A percentile compares a stretch with the other conserved stretches of the same genome.
Evolutionary conservation across 176 grass and related monocot species (phyloP).

Genomic region (Carex parvula): DNA sequence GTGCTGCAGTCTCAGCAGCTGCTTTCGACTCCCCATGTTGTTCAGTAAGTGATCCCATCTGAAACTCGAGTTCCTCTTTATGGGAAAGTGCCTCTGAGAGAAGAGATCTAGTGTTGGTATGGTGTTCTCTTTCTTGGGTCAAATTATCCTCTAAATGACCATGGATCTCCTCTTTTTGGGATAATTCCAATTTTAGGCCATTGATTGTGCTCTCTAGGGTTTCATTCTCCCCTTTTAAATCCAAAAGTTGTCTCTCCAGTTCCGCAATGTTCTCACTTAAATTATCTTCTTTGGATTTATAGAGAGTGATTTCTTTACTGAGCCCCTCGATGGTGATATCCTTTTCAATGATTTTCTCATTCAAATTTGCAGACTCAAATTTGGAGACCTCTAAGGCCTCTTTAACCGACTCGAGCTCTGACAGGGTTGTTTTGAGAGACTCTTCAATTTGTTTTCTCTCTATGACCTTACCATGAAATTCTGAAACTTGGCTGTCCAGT

Average conservation of each 20-base stretch:
- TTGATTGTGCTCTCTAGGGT: conserved; percentile 40
- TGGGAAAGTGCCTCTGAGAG: conserved; percentile 60
- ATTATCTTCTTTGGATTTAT: conserved; percentile 53
- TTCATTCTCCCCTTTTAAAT: conserved; percentile 55
- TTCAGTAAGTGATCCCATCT: conserved; percentile 55
- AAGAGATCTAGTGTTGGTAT: conserved; percentile 47
- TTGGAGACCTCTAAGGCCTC: conserved; percentile 61
- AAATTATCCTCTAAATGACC: conserved; percentile 29
- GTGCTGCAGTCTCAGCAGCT: conserved; percentile 41
- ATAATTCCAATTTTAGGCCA: conserved; percentile 52
- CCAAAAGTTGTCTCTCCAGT: conserved; percentile 53
- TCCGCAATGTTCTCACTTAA: conserved; percentile 47
- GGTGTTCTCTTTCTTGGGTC: conserved; percentile 43
- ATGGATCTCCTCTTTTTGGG: conserved; percentile 41
- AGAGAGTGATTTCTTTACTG: conserved; percentile 56
- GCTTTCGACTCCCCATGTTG: conserved; percentile 55
- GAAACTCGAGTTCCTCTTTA: conserved; percentile 61
- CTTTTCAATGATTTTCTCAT: conserved; percentile 63
- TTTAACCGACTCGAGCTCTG: conserved; percentile 55
- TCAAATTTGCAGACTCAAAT: conserved; percentile 55
- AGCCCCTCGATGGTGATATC: conserved; percentile 51
- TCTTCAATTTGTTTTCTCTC: conserved; percentile 61
- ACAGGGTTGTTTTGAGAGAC: conserved; percentile 43
- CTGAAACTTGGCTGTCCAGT: conserved; percentile 56
- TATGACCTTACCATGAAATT: conserved; percentile 45